Evolutionary conservation across 2,329 filamentous ascomycete genomes (phyloP).

Genomic region (Rutstroemia sp.): DNA sequence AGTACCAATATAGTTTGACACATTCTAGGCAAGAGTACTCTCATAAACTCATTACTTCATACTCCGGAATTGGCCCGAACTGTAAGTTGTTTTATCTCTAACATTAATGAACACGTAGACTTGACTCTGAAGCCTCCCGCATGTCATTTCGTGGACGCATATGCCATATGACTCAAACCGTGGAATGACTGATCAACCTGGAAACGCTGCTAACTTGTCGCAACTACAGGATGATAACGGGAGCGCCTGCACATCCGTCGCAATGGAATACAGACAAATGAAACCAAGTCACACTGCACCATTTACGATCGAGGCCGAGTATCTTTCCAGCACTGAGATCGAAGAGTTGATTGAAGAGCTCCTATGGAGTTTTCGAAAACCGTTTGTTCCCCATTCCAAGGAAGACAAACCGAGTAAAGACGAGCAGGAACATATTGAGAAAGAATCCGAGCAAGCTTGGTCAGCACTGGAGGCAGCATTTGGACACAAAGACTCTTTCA

Average conservation of each 20-base stretch:
- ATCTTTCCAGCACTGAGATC: constrained; percentile 19
- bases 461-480: not conserved
- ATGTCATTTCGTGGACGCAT: too few relatives aligned
- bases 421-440: not conserved
- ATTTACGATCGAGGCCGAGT: constrained; percentile 31
- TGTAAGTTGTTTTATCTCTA: constrained; percentile 11
- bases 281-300: constrained; percentile 18
- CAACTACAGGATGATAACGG: constrained; percentile 26
- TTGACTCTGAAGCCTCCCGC: too few relatives aligned
- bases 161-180: too few relatives aligned
- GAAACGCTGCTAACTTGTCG: too few relatives aligned
- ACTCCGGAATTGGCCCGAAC: constrained; percentile 26
- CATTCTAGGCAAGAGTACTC: constrained; percentile 27
- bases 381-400: not conserved
- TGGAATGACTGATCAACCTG: too few relatives aligned
- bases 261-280: constrained; percentile 32
- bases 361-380: not conserved
- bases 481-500: not conserved
- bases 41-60: constrained; percentile 33
- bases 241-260: constrained; percentile 31
- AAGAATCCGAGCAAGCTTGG: not conserved
- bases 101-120: not conserved
- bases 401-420: not conserved
- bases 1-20: not conserved
- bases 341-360: not conserved